Base-by-base conservation (phyloP, 2,329 filamentous ascomycete genomes). In the Elsinoe ampelina region DNA sequence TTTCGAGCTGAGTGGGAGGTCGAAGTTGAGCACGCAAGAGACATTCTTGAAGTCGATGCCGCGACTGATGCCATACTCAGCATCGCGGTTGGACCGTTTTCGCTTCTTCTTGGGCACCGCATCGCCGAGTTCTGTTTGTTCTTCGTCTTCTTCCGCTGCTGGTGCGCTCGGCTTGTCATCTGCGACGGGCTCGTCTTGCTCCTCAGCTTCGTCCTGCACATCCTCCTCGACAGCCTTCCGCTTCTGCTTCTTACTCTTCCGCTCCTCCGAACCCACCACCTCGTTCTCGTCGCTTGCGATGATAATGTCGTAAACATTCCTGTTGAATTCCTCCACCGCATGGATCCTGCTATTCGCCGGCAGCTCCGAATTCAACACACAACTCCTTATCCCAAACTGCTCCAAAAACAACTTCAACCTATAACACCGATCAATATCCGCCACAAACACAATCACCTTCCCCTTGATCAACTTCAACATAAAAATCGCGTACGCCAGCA, bases 1-100 rank as follows among this genome's bases (percentile, higher is more conserved):
- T 68, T 89, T 95, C 36, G 89, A 86, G 7, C 85, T 86, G 13
- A 84, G 82, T 0, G 93, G 93, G 13, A 98, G 84, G 71, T 98
- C 93, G 70, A 98, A 98, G 74, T 98, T 98, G 68, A 98, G 83
- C 20, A 98, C 91, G 61, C 88, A 90, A 2, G 89, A 84, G 56
- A 98, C 91, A 67, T 96, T 92, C 66, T 93, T 86, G 76, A 98
- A 98, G 72, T 98, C 93, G 64, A 98, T 95, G 58, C 92, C 93
- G 64, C 93, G 83, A 10, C 91, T 92, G n/a, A 98, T 86, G 15
- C 93, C 91, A 66, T 93, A 98, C 66, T 98, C 93, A 61, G 87
- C 86, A 65, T 95, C 87, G 30, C 76, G 77, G 64, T 83, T 85
- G 5, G 77, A 74, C 13, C 78, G 77, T 68, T 84, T 83, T 58